Conservation (phyloP, 2,329 filamentous ascomycete genomes). For the Fusarium tricinctum region DNA sequence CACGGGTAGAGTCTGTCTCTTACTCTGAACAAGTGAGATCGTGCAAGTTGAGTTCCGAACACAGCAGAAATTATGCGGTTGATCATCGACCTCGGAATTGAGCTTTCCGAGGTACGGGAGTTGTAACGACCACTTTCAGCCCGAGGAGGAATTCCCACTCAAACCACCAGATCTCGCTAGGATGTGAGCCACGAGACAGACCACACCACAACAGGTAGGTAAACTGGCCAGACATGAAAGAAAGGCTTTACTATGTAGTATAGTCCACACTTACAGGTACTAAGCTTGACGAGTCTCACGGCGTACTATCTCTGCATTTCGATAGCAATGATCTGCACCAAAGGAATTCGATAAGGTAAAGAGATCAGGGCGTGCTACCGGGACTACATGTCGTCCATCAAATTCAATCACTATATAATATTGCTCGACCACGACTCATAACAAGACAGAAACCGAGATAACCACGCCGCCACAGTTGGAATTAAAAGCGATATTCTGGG, state of each 20-base stretch:
- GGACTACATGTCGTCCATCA: background rate
- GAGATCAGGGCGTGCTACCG: background rate
- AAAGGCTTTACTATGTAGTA: background rate
- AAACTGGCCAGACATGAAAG: constrained; percentile 4
- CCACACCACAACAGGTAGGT: constrained; percentile 4
- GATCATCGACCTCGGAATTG: background rate
- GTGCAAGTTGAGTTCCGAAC: background rate
- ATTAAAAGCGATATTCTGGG: constrained; percentile 15
- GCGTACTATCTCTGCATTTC: background rate
- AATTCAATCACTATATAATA: background rate
- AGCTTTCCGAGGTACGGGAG: constrained; percentile 16
- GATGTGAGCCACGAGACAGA: background rate
- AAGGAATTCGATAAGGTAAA: background rate
- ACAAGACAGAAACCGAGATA: background rate
- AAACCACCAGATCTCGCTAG: background rate
- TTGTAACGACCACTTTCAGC: constrained; percentile 8
- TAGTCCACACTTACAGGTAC: constrained; percentile 2
- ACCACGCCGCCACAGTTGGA: constrained; percentile 1
- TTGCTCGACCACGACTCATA: background rate
- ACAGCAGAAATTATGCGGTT: background rate
- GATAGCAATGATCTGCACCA: constrained; percentile 1
- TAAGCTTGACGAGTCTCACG: background rate
- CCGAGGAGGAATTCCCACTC: constrained; percentile 1
- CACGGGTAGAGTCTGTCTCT: background rate
- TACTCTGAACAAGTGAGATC: background rate